Conservation (phyloP, 768 basidiomycete species). For the Grammothele lineata region DNA sequence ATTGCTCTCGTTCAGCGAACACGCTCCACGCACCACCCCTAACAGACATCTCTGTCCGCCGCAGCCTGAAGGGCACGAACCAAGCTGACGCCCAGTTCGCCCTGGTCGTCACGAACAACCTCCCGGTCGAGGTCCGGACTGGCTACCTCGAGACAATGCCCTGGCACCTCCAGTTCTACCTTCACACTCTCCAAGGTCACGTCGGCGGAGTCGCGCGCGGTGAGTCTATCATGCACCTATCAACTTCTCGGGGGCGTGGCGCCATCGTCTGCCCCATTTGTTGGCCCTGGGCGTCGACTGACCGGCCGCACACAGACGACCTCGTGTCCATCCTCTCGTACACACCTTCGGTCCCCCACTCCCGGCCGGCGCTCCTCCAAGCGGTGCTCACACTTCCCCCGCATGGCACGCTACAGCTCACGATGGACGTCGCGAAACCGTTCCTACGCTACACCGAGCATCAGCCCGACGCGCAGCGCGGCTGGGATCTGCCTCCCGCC, state of each 20-base stretch:
- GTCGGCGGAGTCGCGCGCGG: slow-evolving; percentile 45
- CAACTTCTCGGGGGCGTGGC: too few species aligned
- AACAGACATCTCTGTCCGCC: slow-evolving; percentile 56
- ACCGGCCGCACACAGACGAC: slow-evolving; percentile 40
- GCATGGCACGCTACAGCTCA: slow-evolving; percentile 55
- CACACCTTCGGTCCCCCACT: slow-evolving; percentile 58
- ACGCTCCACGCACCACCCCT: slow-evolving; percentile 34
- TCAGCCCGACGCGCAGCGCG: slow-evolving; percentile 91
- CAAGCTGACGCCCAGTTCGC: slow-evolving; percentile 76
- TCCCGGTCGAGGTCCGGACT: slow-evolving; percentile 37
- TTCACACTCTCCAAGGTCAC: slow-evolving; percentile 66
- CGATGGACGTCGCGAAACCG: slow-evolving; percentile 73
- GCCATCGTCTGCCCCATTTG: background rate
- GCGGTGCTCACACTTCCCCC: slow-evolving; percentile 67
- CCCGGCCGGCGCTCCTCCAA: slow-evolving; percentile 78
- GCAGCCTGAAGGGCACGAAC: slow-evolving; percentile 68
- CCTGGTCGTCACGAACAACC: slow-evolving; percentile 61
- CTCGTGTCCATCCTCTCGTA: slow-evolving; percentile 67
- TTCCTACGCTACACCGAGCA: slow-evolving; percentile 95
- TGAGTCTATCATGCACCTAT: slow-evolving; percentile 33
- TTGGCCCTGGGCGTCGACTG: background rate
- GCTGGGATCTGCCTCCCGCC: slow-evolving; percentile 89
- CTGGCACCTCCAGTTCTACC: slow-evolving; percentile 85
- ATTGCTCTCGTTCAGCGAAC: slow-evolving; percentile 3
- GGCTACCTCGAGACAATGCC: slow-evolving; percentile 91